Evolutionary conservation across 306 rosid species (phyloP).

Genomic region (Mimosa pudica): DNA sequence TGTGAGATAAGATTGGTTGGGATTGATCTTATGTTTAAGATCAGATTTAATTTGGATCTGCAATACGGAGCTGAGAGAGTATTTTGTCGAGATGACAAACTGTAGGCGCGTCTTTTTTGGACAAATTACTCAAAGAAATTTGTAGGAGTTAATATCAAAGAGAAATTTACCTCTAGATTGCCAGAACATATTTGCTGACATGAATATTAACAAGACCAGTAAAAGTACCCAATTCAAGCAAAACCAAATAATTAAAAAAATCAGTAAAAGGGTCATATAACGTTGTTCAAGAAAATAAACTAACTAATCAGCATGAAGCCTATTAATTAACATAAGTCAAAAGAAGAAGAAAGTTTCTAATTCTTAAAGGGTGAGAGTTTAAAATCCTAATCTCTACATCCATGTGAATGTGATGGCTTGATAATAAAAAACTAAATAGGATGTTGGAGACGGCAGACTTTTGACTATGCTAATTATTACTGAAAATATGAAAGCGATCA

Average conservation of each 20-base stretch:
- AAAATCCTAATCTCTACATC: background rate
- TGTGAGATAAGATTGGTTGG: too few relatives aligned
- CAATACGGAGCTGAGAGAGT: too few relatives aligned
- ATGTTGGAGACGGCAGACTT: background rate
- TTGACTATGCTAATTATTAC: background rate
- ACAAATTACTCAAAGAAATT: too few relatives aligned
- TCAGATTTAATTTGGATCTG: too few relatives aligned
- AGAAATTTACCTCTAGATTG: too few relatives aligned
- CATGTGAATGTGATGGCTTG: background rate
- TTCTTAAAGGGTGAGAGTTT: background rate
- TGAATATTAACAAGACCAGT: background rate
- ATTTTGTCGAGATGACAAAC: too few relatives aligned
- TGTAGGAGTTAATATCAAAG: too few relatives aligned
- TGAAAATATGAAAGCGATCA: background rate
- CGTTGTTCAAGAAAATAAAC: background rate
- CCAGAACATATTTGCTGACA: background rate
- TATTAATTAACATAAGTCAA: background rate
- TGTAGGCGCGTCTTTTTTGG: too few relatives aligned
- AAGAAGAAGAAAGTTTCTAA: background rate
- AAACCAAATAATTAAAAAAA: background rate
- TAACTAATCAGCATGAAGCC: background rate
- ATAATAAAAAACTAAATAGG: background rate
- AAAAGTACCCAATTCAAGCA: background rate
- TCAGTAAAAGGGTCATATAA: background rate
- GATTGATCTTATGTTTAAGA: too few relatives aligned